Conservation (phyloP, 345 rosid genomes). For the Aquilaria malaccensis region DNA sequence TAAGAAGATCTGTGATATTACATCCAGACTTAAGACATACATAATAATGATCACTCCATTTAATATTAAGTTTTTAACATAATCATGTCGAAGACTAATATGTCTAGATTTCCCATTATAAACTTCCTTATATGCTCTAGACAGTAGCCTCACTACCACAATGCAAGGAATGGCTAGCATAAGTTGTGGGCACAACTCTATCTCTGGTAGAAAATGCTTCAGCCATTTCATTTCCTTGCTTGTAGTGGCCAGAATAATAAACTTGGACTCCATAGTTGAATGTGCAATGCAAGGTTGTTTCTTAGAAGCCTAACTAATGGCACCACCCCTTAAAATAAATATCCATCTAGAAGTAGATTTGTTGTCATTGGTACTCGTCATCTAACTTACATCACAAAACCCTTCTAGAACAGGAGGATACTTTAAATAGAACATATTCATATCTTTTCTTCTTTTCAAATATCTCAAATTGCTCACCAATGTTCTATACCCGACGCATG, state of each 20-base stretch:
- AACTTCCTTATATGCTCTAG: no score
- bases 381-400: background rate
- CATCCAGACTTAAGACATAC: background rate
- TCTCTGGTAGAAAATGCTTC: background rate
- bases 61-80: no score
- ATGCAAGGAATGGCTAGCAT: background rate
- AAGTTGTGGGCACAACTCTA: background rate
- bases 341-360: background rate
- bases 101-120: no score
- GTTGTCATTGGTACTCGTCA: background rate
- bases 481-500: no score
- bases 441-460: no score
- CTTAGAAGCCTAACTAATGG: background rate
- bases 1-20: background rate
- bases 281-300: background rate
- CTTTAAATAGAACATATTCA: no score
- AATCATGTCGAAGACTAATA: no score
- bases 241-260: background rate
- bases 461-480: no score
- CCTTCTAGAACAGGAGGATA: background rate
- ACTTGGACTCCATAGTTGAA: background rate
- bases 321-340: background rate
- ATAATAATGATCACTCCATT: no score
- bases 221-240: background rate
- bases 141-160: background rate